Conservation (phyloP, 2,329 filamentous ascomycete species). For the Colletotrichum nymphaeae region DNA sequence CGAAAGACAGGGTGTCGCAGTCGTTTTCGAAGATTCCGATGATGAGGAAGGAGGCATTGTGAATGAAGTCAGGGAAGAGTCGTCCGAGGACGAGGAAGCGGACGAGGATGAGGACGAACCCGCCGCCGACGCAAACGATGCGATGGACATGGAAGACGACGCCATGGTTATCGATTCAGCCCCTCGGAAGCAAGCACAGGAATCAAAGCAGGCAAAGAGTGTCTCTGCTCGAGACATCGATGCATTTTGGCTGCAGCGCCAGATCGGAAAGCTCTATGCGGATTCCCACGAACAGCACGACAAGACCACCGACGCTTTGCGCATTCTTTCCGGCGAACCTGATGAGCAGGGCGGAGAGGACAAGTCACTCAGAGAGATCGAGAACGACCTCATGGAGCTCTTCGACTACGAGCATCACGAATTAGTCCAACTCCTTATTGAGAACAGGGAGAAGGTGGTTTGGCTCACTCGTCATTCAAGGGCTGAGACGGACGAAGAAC, state of each 20-base stretch:
- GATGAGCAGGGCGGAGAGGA: conserved; percentile 81
- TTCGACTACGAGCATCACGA: conserved; percentile 98
- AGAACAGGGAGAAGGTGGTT: conserved; percentile 92
- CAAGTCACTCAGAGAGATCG: conserved; percentile 89
- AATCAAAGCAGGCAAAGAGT: conserved; percentile 66
- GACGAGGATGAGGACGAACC: conserved; percentile 71
- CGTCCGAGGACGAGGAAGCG: conserved; percentile 83
- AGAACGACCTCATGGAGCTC: conserved; percentile 98
- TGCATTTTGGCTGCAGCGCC: conserved; percentile 95
- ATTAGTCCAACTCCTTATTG: conserved; percentile 88
- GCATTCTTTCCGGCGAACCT: conserved; percentile 81
- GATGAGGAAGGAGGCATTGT: conserved; percentile 85
- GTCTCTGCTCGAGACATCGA: conserved; percentile 92
- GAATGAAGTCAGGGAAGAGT: conserved; percentile 89
- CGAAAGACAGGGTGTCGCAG: conserved; percentile 94
- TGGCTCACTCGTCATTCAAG: conserved; percentile 92
- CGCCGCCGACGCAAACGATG: conserved; percentile 60
- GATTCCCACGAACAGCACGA: conserved; percentile 95
- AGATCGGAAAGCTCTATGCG: conserved; percentile 88
- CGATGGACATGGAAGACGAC: conserved; percentile 60
- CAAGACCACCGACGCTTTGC: conserved; percentile 87
- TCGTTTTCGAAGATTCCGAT: conserved; percentile 93
- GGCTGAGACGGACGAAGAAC: conserved; percentile 82
- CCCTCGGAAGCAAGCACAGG: conserved; percentile 56
- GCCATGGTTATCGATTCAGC: conserved; percentile 87